Percentiles rank a stretch among this genome's conserved stretches.
These are phyloP conservation scores for Barnettozyma hawaiiensis DNA, from an alignment of 1,139 yeast genomes.

Conservation along the genomic window DNA sequence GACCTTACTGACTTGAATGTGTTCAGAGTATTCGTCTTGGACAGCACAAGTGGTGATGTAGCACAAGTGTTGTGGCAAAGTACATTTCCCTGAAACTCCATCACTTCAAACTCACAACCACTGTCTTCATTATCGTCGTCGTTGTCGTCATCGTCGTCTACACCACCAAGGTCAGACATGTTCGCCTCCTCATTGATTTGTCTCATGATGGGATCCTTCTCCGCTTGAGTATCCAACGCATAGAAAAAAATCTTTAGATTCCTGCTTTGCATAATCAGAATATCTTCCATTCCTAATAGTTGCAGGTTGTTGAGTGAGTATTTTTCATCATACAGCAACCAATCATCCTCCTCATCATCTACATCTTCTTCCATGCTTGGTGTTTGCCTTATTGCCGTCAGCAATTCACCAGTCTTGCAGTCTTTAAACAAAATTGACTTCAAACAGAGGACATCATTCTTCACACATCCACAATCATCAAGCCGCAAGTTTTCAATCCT, in stretches of 20 bases:
- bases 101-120: conserved; percentile 23
- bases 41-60: conserved; percentile 19
- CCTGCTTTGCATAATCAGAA: conserved; percentile 26
- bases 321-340: conserved; percentile 34
- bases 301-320: conserved; percentile 34
- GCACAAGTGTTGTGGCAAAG: conserved; percentile 16
- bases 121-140: conserved; percentile 5
- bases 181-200: too few relatives aligned
- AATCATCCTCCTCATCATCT: conserved; percentile 30
- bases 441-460: conserved; percentile 15
- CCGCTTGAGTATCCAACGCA: conserved; percentile 24
- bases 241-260: conserved; percentile 33
- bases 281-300: conserved; percentile 30
- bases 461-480: conserved; percentile 2
- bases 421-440: conserved; percentile 21
- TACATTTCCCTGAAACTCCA: conserved; percentile 20
- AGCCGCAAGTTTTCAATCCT: conserved; percentile 1
- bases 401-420: conserved; percentile 15
- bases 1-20: conserved; percentile 23
- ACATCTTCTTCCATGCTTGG: conserved; percentile 16
- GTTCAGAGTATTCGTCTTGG: conserved; percentile 21
- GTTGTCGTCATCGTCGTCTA: conserved; percentile 12
- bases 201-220: background rate
- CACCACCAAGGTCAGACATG: too few relatives aligned
- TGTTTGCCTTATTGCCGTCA: conserved; percentile 24